Percentiles rank a stretch among this genome's conserved stretches.
Evolutionary conservation across 805 yeast species (phyloP).

Genomic region (Metschnikowia continentalis): DNA sequence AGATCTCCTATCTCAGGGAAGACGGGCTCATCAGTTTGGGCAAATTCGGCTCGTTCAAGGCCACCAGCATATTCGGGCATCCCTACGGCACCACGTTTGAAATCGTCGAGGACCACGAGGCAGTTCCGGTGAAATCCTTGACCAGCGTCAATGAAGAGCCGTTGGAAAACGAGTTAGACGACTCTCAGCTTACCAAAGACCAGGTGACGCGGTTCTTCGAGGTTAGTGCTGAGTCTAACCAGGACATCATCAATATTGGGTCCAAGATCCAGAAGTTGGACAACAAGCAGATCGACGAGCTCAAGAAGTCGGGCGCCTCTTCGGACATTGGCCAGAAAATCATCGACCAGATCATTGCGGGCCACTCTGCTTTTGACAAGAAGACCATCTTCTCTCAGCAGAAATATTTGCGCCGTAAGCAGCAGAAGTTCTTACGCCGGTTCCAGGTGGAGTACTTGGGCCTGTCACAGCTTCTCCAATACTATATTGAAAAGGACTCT

Average conservation of each 20-base stretch:
- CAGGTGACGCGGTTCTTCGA: slow-evolving; percentile 34
- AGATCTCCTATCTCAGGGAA: slow-evolving; percentile 62
- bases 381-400: slow-evolving; percentile 89
- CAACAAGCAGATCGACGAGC: slow-evolving; percentile 75
- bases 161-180: slow-evolving; percentile 25
- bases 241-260: slow-evolving; percentile 64
- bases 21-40: slow-evolving; percentile 71
- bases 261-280: slow-evolving; percentile 67
- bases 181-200: slow-evolving; percentile 35
- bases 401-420: slow-evolving; percentile 86
- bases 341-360: slow-evolving; percentile 74
- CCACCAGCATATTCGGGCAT: slow-evolving; percentile 70
- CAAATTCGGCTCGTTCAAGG: slow-evolving; percentile 83
- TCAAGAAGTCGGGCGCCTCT: slow-evolving; percentile 68
- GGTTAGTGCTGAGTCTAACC: slow-evolving; percentile 56
- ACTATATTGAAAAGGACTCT: slow-evolving; percentile 73
- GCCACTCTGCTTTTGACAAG: slow-evolving; percentile 82
- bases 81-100: slow-evolving; percentile 90
- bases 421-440: slow-evolving; percentile 81
- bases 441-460: slow-evolving; percentile 79
- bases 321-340: slow-evolving; percentile 67
- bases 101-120: slow-evolving; percentile 53
- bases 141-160: slow-evolving; percentile 17
- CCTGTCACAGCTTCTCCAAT: slow-evolving; percentile 64
- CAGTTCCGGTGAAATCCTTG: slow-evolving; percentile 46